phyloP scores from a whole-genome alignment of 495 filamentous ascomycete species.

The Xylaria palmicola region DNA sequence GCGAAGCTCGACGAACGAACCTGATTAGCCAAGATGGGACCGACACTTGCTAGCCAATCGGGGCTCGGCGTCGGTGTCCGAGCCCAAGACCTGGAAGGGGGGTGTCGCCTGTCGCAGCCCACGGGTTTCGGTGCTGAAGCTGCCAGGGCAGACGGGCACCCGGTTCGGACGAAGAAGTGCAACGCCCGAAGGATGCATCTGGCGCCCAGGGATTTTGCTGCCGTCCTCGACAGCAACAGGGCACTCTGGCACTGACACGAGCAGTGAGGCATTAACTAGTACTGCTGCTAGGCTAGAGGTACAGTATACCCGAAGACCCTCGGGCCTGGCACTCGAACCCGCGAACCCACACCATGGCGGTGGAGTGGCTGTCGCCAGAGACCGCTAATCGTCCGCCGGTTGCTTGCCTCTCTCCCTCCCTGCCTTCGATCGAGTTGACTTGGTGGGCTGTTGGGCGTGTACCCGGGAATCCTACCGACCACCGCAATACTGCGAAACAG shows the following conservation, averaged over 20 bases:
- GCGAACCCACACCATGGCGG: neutral
- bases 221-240: neutral
- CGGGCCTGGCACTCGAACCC: too few species aligned
- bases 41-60: neutral
- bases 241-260: neutral
- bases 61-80: conserved; percentile 7
- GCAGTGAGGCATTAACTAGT: too few species aligned
- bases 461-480: neutral
- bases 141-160: neutral
- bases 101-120: too few species aligned
- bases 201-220: neutral
- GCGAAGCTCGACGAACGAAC: neutral
- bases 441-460: too few species aligned
- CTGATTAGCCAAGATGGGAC: neutral
- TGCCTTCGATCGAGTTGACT: neutral
- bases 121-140: neutral
- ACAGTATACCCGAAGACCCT: too few species aligned
- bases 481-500: neutral
- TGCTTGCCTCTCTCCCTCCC: too few species aligned
- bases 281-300: too few species aligned
- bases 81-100: too few species aligned
- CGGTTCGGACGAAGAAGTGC: neutral
- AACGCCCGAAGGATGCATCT: conserved; percentile 10
- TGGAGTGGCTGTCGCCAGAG: too few species aligned
- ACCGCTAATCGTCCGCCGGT: too few species aligned